phyloP scores from a whole-genome alignment of 176 grass and related monocot genomes.

The Alopecurus myosuroides region DNA sequence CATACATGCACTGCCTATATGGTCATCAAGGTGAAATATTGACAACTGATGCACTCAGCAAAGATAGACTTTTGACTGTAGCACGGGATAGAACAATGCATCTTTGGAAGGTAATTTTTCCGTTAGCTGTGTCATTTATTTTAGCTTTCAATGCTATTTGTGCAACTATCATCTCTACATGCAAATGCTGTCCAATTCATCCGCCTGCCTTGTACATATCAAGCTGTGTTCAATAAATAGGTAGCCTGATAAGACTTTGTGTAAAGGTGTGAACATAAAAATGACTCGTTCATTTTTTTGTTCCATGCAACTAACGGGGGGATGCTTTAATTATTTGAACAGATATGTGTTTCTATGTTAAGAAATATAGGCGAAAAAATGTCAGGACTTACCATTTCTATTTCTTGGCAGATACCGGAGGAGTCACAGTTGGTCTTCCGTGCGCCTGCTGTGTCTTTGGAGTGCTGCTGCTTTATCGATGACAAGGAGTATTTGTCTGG shows the following conservation, averaged over 20 bases:
- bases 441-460: constrained; percentile 56
- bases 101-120: constrained; percentile 57
- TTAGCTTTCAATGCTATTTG: background rate
- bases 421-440: constrained; percentile 70
- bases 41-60: constrained; percentile 53
- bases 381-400: background rate
- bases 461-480: constrained; percentile 73
- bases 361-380: background rate
- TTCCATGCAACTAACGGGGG: background rate
- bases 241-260: background rate
- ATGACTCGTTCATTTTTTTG: background rate
- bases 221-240: background rate
- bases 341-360: background rate
- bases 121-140: background rate
- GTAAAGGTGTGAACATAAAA: background rate
- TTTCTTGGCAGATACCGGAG: constrained; percentile 44
- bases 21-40: constrained; percentile 74
- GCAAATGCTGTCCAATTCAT: background rate
- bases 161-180: background rate
- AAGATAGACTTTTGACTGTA: constrained; percentile 64
- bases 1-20: constrained; percentile 69
- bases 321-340: background rate
- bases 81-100: constrained; percentile 69
- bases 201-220: background rate
- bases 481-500: constrained; percentile 72